Evolutionary conservation across 2,329 filamentous ascomycete genomes (phyloP), one percentile per base, ranked within the genome.

Genomic region (Aspergillus aculeatus): DNA sequence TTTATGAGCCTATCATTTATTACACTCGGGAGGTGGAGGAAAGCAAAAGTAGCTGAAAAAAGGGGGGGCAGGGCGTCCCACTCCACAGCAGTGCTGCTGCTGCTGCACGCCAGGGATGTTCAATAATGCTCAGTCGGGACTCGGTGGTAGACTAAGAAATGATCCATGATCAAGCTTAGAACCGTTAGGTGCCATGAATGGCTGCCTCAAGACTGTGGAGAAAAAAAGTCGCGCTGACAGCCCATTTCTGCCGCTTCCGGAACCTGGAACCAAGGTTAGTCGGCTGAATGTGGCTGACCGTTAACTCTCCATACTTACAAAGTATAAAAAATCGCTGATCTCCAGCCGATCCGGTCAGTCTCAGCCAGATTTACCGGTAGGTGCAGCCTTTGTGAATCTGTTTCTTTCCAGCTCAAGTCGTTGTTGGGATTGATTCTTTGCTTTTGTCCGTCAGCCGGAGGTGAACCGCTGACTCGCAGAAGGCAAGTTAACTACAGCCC

Each of bases 11-110:
- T 35, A 35, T 35, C 32, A 35, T 35, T 12, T 12, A 35, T 35
- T 12, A 35, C 10, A 16, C 10, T 35, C 6, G 11, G 14, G 32
- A 35, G 14, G 26, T 35, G 32, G 11, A 35, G 32, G 14, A 35
- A 35, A 12, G 32, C 14, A 44, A 19, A 44, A 44, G 16, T n/a
- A 19, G 38, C n/a, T 24, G 23, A 29, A 14, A 54, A 54, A 55
- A 24, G 26, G 53, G 53, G 53, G 53, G 53, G 53, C 53, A 55
- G 41, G 53, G 41, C 19, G 26, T 32, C 12, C 19, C 38, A 10
- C n/a, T 44, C 7, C 16, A 19, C 32, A 29, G 9, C 26, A 7
- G 26, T 35, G 32, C 32, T 35, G 32, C 32, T 44, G 38, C 38
- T 41, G 16, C 38, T 44, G 38, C 16, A 44, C 16, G 38, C 38